These are phyloP conservation scores for Trichothecium roseum DNA, from an alignment of 2,329 filamentous ascomycete species.

Conservation along the genomic window DNA sequence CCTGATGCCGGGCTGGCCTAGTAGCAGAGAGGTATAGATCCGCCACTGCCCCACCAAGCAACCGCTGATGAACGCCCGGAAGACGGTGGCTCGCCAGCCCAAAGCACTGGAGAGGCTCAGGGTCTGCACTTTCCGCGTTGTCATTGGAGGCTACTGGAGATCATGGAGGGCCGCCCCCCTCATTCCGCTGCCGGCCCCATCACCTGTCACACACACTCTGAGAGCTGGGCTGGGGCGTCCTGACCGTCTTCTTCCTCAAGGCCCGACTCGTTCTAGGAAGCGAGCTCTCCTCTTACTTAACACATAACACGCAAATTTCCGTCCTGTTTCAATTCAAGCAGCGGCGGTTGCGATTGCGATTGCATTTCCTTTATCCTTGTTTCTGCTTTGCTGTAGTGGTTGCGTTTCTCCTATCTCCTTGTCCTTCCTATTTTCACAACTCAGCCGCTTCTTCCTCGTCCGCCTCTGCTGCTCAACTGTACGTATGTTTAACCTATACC, in stretches of 20 bases:
- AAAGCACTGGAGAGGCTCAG: too few species aligned
- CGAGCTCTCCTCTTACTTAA: background rate
- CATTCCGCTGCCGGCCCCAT: background rate
- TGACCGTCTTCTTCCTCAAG: background rate
- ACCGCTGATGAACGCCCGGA: too few species aligned
- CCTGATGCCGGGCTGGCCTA: too few species aligned
- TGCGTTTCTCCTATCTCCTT: constrained; percentile 8
- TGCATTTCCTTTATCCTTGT: constrained; percentile 12
- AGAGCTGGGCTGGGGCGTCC: background rate
- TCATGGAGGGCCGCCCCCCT: background rate
- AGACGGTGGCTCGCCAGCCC: too few species aligned
- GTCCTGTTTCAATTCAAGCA: constrained; percentile 5
- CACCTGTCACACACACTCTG: constrained; percentile 3
- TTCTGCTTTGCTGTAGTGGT: constrained; percentile 11
- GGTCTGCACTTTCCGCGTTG: too few species aligned
- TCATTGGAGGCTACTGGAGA: too few species aligned
- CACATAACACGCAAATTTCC: constrained; percentile 5
- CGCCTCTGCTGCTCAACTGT: constrained; percentile 7
- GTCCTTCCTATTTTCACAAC: constrained; percentile 7
- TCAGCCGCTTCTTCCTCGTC: constrained; percentile 13
- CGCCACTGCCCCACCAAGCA: too few species aligned
- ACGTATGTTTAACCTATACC: background rate
- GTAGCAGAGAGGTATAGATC: too few species aligned
- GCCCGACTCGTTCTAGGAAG: background rate
- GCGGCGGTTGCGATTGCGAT: constrained; percentile 12